phyloP scores from a whole-genome alignment of 2,329 filamentous ascomycete species.

The Tolypocladium sp. region DNA sequence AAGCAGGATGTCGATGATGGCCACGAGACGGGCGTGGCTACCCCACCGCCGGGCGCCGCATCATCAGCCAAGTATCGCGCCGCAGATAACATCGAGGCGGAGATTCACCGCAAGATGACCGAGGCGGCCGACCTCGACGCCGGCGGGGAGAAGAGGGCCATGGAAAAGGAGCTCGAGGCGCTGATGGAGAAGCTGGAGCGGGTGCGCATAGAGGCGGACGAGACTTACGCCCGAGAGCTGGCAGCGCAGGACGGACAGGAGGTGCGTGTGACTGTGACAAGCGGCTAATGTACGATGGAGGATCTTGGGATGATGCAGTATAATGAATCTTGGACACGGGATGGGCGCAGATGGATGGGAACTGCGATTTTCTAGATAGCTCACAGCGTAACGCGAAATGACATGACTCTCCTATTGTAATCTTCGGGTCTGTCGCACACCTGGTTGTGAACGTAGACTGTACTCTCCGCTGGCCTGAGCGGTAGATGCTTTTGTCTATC shows the following conservation, averaged over 20 bases:
- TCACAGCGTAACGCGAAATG: neutral
- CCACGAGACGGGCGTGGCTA: neutral
- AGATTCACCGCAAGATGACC: slow-evolving; percentile 20
- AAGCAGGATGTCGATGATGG: slow-evolving; percentile 7
- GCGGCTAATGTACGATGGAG: neutral
- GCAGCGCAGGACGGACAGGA: slow-evolving; percentile 9
- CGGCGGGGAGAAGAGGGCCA: slow-evolving; percentile 9
- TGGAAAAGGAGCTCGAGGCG: slow-evolving; percentile 26
- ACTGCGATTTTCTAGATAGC: neutral
- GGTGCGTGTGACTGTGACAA: neutral
- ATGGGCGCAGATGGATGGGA: neutral
- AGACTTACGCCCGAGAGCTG: slow-evolving; percentile 35
- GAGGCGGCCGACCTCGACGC: slow-evolving; percentile 14
- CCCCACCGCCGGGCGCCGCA: slow-evolving; percentile 11
- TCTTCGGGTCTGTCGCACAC: neutral
- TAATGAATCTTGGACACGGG: neutral
- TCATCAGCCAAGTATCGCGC: slow-evolving; percentile 26
- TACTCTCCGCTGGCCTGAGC: neutral
- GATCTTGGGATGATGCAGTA: neutral
- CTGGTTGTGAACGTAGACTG: neutral
- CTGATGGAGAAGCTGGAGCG: slow-evolving; percentile 27
- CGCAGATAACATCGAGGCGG: slow-evolving; percentile 23
- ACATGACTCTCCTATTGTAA: neutral
- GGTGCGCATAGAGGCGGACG: slow-evolving; percentile 35
- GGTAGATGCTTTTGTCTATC: neutral